phyloP scores from a whole-genome alignment of 805 yeast genomes.

The Ogataea allantospora region DNA sequence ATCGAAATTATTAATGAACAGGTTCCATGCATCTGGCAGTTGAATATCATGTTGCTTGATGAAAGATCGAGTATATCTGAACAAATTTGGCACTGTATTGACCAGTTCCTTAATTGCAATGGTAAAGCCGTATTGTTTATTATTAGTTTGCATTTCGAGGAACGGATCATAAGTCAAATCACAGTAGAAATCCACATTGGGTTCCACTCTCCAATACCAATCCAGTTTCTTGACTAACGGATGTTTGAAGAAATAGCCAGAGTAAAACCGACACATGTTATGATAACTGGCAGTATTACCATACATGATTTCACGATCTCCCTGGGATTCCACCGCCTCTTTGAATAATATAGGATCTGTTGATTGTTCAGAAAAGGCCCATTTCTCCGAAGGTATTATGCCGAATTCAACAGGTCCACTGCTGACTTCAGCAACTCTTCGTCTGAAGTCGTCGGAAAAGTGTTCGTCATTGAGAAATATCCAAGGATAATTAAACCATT shows the following conservation, averaged over 20 bases:
- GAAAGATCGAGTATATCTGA: slow-evolving; percentile 67
- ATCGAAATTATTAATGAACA: slow-evolving; percentile 49
- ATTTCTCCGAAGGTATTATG: slow-evolving; percentile 49
- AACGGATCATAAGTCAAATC: slow-evolving; percentile 93
- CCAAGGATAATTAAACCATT: slow-evolving; percentile 94
- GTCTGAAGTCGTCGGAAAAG: slow-evolving; percentile 64
- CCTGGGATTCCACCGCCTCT: slow-evolving; percentile 68
- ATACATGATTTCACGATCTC: slow-evolving; percentile 80
- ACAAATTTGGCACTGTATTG: slow-evolving; percentile 80
- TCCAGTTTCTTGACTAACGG: slow-evolving; percentile 66
- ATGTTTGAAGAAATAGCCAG: slow-evolving; percentile 81
- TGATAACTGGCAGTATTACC: slow-evolving; percentile 84
- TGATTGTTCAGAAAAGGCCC: slow-evolving; percentile 65
- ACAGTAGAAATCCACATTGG: slow-evolving; percentile 85
- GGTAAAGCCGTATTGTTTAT: slow-evolving; percentile 83
- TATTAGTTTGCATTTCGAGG: slow-evolving; percentile 63
- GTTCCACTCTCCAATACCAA: slow-evolving; percentile 98
- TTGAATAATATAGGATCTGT: slow-evolving; percentile 40
- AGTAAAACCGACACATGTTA: slow-evolving; percentile 91
- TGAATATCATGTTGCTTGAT: slow-evolving; percentile 46
- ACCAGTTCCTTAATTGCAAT: slow-evolving; percentile 74
- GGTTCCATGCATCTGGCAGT: slow-evolving; percentile 66
- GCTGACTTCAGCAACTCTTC: slow-evolving; percentile 50
- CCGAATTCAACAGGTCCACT: slow-evolving; percentile 73
- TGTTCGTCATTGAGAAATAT: slow-evolving; percentile 81